A percentile compares a stretch with the other conserved stretches of the same genome.
Conservation (phyloP, 164 flowering plant species). For the Aristolochia californica region DNA sequence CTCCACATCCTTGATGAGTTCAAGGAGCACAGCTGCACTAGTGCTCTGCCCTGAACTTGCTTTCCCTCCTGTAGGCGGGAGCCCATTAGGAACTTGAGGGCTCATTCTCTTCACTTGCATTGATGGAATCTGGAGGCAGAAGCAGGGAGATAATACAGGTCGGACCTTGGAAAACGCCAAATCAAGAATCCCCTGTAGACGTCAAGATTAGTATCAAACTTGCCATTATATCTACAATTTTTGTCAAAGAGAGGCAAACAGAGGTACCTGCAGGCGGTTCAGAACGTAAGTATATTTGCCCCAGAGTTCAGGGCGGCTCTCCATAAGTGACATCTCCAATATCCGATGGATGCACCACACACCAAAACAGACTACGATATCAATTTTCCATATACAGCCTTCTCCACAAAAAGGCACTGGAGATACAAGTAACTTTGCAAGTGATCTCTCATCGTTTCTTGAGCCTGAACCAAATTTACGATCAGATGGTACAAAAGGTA, state of each 20-base stretch:
- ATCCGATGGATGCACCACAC: slow-evolving; percentile 93
- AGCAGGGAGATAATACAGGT: slow-evolving; percentile 48
- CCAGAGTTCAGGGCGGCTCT: slow-evolving; percentile 98
- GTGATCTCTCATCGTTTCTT: slow-evolving; percentile 33
- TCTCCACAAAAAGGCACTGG: slow-evolving; percentile 81
- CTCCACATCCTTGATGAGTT: slow-evolving; percentile 82
- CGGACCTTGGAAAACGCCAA: slow-evolving; percentile 76
- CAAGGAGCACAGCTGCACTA: slow-evolving; percentile 51
- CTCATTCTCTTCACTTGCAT: slow-evolving; percentile 30
- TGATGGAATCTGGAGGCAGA: slow-evolving; percentile 66
- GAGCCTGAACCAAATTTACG: slow-evolving; percentile 32
- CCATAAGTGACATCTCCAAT: slow-evolving; percentile 89
- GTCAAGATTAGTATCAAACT: background rate
- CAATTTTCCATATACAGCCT: slow-evolving; percentile 68
- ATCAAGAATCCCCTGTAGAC: slow-evolving; percentile 72
- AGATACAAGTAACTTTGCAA: slow-evolving; percentile 21
- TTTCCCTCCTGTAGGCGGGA: slow-evolving; percentile 48
- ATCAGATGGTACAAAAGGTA: slow-evolving; percentile 27
- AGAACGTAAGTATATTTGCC: slow-evolving; percentile 95
- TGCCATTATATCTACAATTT: background rate
- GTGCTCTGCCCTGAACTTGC: slow-evolving; percentile 59
- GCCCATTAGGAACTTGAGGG: slow-evolving; percentile 42
- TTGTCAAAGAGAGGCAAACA: background rate
- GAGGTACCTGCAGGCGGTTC: slow-evolving; percentile 94
- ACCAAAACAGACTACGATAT: slow-evolving; percentile 78